These are phyloP conservation scores for Blastobotrys illinoisensis DNA, from an alignment of 1,139 yeast genomes.

Conservation along the genomic window DNA sequence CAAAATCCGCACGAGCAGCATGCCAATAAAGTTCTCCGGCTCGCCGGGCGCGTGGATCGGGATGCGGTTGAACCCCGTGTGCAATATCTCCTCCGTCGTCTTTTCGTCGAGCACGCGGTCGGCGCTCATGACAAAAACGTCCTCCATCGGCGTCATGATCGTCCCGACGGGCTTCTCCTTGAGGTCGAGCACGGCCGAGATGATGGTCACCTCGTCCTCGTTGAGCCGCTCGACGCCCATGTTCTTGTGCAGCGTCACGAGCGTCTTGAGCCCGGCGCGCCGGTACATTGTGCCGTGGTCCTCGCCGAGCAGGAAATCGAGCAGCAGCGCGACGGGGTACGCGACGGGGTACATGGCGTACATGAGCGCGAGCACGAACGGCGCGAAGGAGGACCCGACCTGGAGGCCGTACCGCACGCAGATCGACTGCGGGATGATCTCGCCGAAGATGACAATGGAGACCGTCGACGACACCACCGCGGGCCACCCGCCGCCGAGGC, in stretches of 20 bases:
- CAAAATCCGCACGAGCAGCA: constrained; percentile 86
- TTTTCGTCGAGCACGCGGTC: constrained; percentile 77
- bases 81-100: constrained; percentile 83
- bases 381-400: constrained; percentile 86
- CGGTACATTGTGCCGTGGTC: constrained; percentile 95
- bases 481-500: constrained; percentile 96
- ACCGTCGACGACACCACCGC: constrained; percentile 93
- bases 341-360: constrained; percentile 89
- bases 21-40: constrained; percentile 87
- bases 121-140: constrained; percentile 85
- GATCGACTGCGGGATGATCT: constrained; percentile 89
- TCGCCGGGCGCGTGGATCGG: constrained; percentile 93
- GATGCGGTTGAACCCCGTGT: constrained; percentile 91
- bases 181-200: constrained; percentile 86
- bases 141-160: constrained; percentile 92
- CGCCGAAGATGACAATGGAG: constrained; percentile 91
- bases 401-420: constrained; percentile 91
- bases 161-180: constrained; percentile 83
- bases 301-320: constrained; percentile 83
- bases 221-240: constrained; percentile 94
- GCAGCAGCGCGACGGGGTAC: constrained; percentile 76
- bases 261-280: constrained; percentile 85
- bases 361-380: constrained; percentile 82
- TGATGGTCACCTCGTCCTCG: constrained; percentile 93
- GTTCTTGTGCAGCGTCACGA: constrained; percentile 86